Evolutionary conservation across 345 rosid genomes (phyloP).

Genomic region (Ailanthus altissimus): DNA sequence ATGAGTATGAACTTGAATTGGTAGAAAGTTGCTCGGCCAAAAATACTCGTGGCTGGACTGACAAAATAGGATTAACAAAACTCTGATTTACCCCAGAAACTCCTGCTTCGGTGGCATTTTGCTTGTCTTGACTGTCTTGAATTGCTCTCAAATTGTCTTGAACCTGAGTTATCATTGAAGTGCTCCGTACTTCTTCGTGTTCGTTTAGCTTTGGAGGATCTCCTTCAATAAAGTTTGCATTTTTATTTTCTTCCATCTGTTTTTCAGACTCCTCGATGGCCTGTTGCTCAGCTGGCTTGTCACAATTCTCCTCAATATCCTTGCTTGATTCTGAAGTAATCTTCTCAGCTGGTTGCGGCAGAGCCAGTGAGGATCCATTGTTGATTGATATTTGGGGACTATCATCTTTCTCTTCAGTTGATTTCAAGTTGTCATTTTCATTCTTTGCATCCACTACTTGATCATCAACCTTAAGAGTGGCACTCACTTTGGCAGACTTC

Average conservation of each 20-base stretch:
- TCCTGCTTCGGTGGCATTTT: constrained; percentile 28
- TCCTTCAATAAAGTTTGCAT: constrained; percentile 2
- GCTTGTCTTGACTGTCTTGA: no score
- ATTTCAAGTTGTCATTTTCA: not conserved
- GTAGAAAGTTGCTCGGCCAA: constrained; percentile 24
- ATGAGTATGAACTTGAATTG: constrained; percentile 37
- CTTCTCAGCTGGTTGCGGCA: constrained; percentile 28
- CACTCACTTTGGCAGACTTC: constrained; percentile 37
- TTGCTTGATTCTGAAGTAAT: constrained; percentile 30
- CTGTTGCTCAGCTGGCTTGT: constrained; percentile 14
- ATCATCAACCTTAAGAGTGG: constrained; percentile 22
- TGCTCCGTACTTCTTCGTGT: constrained; percentile 2
- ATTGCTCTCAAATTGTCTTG: no score
- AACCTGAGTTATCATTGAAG: constrained; percentile 8
- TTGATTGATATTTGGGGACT: constrained; percentile 13
- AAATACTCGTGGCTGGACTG: constrained; percentile 17
- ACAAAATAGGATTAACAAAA: constrained; percentile 20
- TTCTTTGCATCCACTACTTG: constrained; percentile 13
- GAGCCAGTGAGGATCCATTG: not conserved
- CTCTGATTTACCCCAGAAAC: constrained; percentile 29
- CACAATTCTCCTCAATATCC: constrained; percentile 1
- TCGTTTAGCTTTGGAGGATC: constrained; percentile 15
- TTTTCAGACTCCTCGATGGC: not conserved
- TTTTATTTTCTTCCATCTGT: constrained; percentile 13
- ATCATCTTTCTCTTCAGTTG: constrained; percentile 6